Evolutionary conservation across 2,329 filamentous ascomycete genomes (phyloP).

Genomic region (Penicillium hordei): DNA sequence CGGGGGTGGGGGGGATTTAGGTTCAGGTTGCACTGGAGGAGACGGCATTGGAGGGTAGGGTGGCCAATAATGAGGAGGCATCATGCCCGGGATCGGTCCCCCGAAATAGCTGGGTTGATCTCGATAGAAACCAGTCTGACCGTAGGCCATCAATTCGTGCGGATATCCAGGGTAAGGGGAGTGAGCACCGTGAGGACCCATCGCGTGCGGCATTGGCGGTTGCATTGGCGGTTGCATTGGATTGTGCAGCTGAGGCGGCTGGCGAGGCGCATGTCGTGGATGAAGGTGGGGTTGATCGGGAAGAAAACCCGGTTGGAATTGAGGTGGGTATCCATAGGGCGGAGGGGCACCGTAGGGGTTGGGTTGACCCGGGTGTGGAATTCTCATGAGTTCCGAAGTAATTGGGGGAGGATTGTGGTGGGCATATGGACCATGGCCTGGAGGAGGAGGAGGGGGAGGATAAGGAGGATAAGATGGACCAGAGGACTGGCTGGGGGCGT

Average conservation of each 20-base stretch:
- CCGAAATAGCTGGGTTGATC: slow-evolving; percentile 29
- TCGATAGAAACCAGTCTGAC: slow-evolving; percentile 32
- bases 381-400: slow-evolving; percentile 36
- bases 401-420: slow-evolving; percentile 27
- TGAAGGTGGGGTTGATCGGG: slow-evolving; percentile 30
- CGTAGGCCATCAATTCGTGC: slow-evolving; percentile 43
- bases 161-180: slow-evolving; percentile 34
- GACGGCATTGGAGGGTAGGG: slow-evolving; percentile 39
- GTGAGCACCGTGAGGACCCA: slow-evolving; percentile 21
- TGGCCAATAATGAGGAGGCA: slow-evolving; percentile 36
- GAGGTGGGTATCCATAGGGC: slow-evolving; percentile 32
- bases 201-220: slow-evolving; percentile 30
- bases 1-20: slow-evolving; percentile 26
- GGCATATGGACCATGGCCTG: slow-evolving; percentile 30
- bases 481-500: slow-evolving; percentile 43
- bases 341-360: slow-evolving; percentile 30
- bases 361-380: slow-evolving; percentile 27
- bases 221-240: slow-evolving; percentile 31
- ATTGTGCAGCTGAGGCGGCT: slow-evolving; percentile 30
- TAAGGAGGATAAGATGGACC: slow-evolving; percentile 40
- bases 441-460: slow-evolving; percentile 27
- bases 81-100: slow-evolving; percentile 37
- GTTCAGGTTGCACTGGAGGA: slow-evolving; percentile 30
- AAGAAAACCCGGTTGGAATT: slow-evolving; percentile 30
- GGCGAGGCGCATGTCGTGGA: slow-evolving; percentile 28